These are phyloP conservation scores for Colletotrichum endophyticum DNA, from an alignment of 2,329 filamentous ascomycete genomes.

Conservation along the genomic window DNA sequence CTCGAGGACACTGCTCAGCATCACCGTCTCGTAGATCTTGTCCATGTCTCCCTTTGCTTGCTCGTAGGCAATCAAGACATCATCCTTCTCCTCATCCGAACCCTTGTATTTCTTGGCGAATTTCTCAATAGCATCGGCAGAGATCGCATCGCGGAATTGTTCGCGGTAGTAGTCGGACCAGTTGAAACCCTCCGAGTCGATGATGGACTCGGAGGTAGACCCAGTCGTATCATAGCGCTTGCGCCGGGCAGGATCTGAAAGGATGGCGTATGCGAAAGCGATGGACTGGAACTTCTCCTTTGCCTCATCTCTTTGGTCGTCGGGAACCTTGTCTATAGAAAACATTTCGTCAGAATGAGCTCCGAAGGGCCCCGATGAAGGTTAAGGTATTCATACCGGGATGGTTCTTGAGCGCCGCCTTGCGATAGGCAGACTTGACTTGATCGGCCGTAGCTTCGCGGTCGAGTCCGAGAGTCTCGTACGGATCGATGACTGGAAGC, in stretches of 20 bases:
- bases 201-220: slow-evolving; percentile 82
- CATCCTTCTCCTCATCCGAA: slow-evolving; percentile 82
- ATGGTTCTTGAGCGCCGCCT: slow-evolving; percentile 85
- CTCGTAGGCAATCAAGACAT: slow-evolving; percentile 79
- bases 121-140: slow-evolving; percentile 73
- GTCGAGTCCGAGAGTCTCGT: slow-evolving; percentile 76
- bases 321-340: slow-evolving; percentile 73
- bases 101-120: slow-evolving; percentile 83
- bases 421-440: slow-evolving; percentile 90
- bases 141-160: slow-evolving; percentile 81
- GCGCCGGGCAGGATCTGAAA: slow-evolving; percentile 82
- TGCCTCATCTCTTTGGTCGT: slow-evolving; percentile 72
- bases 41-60: slow-evolving; percentile 77
- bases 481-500: slow-evolving; percentile 74
- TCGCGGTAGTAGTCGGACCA: slow-evolving; percentile 90
- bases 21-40: slow-evolving; percentile 78
- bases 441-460: slow-evolving; percentile 76
- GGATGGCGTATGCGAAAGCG: slow-evolving; percentile 91
- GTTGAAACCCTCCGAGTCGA: slow-evolving; percentile 81
- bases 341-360: background rate
- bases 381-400: slow-evolving; percentile 61
- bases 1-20: slow-evolving; percentile 82
- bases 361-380: background rate
- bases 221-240: slow-evolving; percentile 90
- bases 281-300: slow-evolving; percentile 87